These are phyloP conservation scores for Coriolopsis trogii DNA, from an alignment of 1,284 basidiomycete genomes.

Conservation along the genomic window DNA sequence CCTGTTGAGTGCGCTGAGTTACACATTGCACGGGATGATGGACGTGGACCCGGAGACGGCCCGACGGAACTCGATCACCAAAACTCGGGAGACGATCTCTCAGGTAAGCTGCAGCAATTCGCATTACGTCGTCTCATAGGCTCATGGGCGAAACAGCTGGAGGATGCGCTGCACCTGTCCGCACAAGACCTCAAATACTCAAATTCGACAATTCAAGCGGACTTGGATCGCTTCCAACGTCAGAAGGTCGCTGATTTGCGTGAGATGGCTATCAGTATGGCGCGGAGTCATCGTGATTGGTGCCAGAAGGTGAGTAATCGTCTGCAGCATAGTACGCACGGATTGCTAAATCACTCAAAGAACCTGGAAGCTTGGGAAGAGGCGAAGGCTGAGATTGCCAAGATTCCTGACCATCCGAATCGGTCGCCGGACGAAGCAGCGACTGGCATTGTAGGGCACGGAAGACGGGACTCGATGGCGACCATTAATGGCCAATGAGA, in stretches of 20 bases:
- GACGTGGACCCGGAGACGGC: conserved; percentile 98
- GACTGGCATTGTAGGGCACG: conserved; percentile 12
- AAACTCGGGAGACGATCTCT: conserved; percentile 92
- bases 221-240: conserved; percentile 96
- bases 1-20: conserved; percentile 89
- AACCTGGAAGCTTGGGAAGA: conserved; percentile 97
- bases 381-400: conserved; percentile 87
- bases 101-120: conserved; percentile 58
- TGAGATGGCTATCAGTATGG: conserved; percentile 91
- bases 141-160: conserved; percentile 58
- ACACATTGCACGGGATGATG: conserved; percentile 97
- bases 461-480: conserved; percentile 59
- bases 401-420: conserved; percentile 90
- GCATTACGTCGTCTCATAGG: neutral
- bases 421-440: conserved; percentile 45
- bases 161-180: conserved; percentile 88
- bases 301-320: conserved; percentile 77
- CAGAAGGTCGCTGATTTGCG: conserved; percentile 97
- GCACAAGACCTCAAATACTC: conserved; percentile 96
- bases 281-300: conserved; percentile 92
- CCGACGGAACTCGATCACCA: conserved; percentile 89
- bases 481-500: conserved; percentile 46
- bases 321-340: neutral
- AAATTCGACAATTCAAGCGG: conserved; percentile 94
- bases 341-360: conserved; percentile 45